Percentiles rank a stretch among this genome's conserved stretches.
Evolutionary conservation across 2,329 filamentous ascomycete genomes (phyloP).

Genomic region (Fusarium sp.): DNA sequence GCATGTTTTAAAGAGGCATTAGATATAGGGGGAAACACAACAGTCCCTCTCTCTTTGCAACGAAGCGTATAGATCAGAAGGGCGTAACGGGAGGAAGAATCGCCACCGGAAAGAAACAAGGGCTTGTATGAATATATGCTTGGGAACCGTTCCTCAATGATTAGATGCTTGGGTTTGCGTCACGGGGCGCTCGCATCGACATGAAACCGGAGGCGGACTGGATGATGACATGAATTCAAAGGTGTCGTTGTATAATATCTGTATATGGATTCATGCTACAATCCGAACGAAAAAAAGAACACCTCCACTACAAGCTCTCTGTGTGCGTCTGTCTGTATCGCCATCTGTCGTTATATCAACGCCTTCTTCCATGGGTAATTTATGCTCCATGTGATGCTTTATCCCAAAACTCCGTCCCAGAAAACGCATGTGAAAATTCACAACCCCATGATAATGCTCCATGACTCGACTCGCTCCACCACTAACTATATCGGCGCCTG

Average conservation of each 20-base stretch:
- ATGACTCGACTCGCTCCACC: not conserved
- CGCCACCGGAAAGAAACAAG: not conserved
- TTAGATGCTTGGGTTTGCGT: conserved; percentile 35
- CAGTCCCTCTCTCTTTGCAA: not conserved
- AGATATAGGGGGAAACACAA: not conserved
- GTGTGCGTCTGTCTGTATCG: not conserved
- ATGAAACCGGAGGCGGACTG: conserved; percentile 26
- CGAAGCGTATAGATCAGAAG: conserved; percentile 3
- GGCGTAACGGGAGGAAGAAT: not conserved
- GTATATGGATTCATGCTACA: conserved; percentile 38
- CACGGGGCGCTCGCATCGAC: conserved; percentile 31
- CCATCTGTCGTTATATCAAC: conserved; percentile 11
- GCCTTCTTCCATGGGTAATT: conserved; percentile 17
- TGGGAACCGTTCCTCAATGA: conserved; percentile 17
- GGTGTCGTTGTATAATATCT: conserved; percentile 43
- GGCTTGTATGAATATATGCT: conserved; percentile 37
- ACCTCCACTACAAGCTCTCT: conserved; percentile 15
- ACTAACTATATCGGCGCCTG: not conserved
- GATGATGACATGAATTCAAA: conserved; percentile 12
- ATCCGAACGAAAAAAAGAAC: conserved; percentile 34
- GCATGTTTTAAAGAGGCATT: conserved; percentile 44
- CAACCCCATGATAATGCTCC: conserved; percentile 7
- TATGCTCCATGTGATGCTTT: conserved; percentile 11
- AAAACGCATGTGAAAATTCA: conserved; percentile 7
- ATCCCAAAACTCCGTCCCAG: conserved; percentile 34